Evolutionary conservation across 805 yeast species (phyloP), one percentile per base, ranked within the genome.

Genomic region (Spathaspora boniae): DNA sequence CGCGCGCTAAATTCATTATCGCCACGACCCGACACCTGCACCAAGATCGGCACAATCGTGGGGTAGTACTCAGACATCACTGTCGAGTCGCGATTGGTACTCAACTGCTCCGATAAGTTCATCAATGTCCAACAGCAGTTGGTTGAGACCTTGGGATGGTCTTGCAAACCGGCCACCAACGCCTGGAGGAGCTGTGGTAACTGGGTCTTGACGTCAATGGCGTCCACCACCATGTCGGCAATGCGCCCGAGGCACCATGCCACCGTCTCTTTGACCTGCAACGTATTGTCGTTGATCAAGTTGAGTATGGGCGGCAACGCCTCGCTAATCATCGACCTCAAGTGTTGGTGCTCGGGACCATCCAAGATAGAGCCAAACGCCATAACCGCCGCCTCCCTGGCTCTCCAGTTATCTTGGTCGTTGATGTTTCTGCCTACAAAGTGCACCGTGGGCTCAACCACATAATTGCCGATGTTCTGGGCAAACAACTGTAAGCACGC

Each of bases 211-310:
- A 76, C 56, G 48, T 83, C 84, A 44, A 91, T 79, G 4, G 94
- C 86, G 34, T 76, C 85, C 43, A 85, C 74, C 28, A 82, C 86
- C 34, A 82, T 65, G 54, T 93, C 98, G 8, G 97, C 94, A 49
- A 93, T 86, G 61, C 96, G 79, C 39, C 98, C 98, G 42, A 93
- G 70, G 65, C 98, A 91, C 98, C 98, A 93, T 4, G 98, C 94
- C 22, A 88, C 96, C 1, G 98, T 89, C 56, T 93, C 98, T 56
- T 86, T 84, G 18, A 93, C 98, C 54, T 87, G 95, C 46, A 87
- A 68, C 23, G 74, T 66, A 19, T 77, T 74, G 60, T 93, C 98
- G 26, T 63, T 68, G 65, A 89, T 86, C 55, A 91, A 71, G 11
- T 58, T 56, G 37, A 89, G 68, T 38, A 93, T 82, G 15, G 96